Conservation (phyloP, 768 basidiomycete genomes). For the Pholiota microspora region DNA sequence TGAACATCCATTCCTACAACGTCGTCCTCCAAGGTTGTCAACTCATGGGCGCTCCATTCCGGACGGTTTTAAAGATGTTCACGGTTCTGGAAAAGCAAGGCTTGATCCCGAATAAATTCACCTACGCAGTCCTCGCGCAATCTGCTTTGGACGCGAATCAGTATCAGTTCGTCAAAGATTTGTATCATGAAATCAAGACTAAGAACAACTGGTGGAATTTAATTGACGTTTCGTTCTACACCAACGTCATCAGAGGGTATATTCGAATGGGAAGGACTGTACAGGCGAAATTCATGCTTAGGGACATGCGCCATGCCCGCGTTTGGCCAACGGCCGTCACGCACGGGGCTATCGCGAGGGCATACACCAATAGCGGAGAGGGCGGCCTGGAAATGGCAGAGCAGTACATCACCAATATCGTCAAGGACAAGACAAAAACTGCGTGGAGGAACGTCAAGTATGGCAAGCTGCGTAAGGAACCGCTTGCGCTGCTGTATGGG, state of each 20-base stretch:
- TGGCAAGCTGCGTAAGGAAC: conserved; percentile 29
- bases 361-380: conserved; percentile 52
- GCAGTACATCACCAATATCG: conserved; percentile 38
- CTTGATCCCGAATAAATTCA: conserved; percentile 56
- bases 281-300: conserved; percentile 63
- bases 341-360: conserved; percentile 62
- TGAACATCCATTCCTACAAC: conserved; percentile 61
- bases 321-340: conserved; percentile 69
- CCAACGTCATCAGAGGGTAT: conserved; percentile 74
- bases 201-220: conserved; percentile 33
- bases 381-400: conserved; percentile 61
- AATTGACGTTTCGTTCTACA: conserved; percentile 60
- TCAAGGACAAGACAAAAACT: conserved; percentile 30
- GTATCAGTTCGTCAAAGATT: conserved; percentile 61
- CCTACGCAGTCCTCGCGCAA: conserved; percentile 76
- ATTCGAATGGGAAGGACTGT: conserved; percentile 51
- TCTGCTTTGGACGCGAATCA: conserved; percentile 74
- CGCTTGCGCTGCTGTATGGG: conserved; percentile 43
- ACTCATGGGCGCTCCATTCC: conserved; percentile 74
- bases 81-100: conserved; percentile 45
- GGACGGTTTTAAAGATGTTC: conserved; percentile 61
- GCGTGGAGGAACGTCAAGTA: conserved; percentile 26
- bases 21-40: conserved; percentile 83
- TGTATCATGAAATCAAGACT: conserved; percentile 69
- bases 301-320: conserved; percentile 65